These are phyloP conservation scores for Bifiguratus adelaidae DNA, from an alignment of 192 early-diverging fungal genomes.

Conservation along the genomic window DNA sequence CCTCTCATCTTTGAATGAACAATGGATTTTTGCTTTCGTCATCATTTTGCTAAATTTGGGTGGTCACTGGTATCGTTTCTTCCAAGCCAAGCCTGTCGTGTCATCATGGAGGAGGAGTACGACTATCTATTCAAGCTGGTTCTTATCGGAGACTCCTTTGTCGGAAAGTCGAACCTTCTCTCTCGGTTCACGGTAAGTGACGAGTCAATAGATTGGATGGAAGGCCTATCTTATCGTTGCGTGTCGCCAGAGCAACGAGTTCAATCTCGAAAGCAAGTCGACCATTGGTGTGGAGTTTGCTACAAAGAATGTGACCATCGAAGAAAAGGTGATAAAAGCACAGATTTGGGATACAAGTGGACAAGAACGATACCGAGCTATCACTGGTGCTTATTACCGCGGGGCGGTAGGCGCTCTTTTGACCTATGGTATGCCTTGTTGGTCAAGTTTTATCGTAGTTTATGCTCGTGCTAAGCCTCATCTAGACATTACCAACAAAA, in stretches of 20 bases:
- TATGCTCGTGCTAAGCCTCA: too few relatives aligned
- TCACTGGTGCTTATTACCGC: conserved; percentile 85
- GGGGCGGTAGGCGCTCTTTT: conserved; percentile 92
- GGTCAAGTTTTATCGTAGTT: conserved; percentile 3
- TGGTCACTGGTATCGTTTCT: too few relatives aligned
- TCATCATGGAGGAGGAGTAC: conserved; percentile 41
- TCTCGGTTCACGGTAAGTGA: conserved; percentile 32
- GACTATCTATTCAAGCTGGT: conserved; percentile 55
- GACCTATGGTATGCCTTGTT: conserved; percentile 61
- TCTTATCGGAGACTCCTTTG: conserved; percentile 49
- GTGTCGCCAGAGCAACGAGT: conserved; percentile 34
- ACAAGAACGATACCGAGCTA: conserved; percentile 85
- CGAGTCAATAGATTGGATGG: too few relatives aligned
- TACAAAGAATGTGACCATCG: conserved; percentile 33
- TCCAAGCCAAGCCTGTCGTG: background rate
- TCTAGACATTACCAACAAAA: conserved; percentile 35
- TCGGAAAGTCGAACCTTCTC: conserved; percentile 43
- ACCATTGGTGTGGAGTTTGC: conserved; percentile 41
- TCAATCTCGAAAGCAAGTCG: conserved; percentile 37
- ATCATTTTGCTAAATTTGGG: too few relatives aligned
- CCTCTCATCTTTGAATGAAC: too few relatives aligned
- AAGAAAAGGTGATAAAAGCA: conserved; percentile 10
- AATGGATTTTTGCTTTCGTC: too few relatives aligned
- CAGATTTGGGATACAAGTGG: conserved; percentile 82
- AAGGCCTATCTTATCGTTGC: too few relatives aligned